Conservation (phyloP, 306 rosid species). For the Glycine tomentella region DNA sequence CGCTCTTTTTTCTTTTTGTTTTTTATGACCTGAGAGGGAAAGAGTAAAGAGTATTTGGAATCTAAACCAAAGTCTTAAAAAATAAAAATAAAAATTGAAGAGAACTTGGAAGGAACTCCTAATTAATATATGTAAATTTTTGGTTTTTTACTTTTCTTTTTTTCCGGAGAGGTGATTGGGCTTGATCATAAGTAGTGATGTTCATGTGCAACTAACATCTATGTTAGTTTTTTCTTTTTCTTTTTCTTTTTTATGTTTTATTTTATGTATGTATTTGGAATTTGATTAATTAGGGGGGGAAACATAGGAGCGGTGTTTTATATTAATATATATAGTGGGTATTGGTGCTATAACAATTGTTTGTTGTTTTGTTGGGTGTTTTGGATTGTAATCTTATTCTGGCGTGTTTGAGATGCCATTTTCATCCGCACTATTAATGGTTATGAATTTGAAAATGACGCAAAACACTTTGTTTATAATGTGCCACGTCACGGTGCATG, state of each 20-base stretch:
- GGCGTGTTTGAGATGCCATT: not conserved
- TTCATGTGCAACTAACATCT: slow-evolving; percentile 48
- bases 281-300: not conserved
- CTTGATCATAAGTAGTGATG: slow-evolving; percentile 37
- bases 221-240: too few species aligned
- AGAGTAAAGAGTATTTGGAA: too few species aligned
- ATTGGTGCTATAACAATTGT: not conserved
- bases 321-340: not conserved
- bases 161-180: slow-evolving; percentile 35
- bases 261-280: slow-evolving; percentile 40
- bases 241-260: slow-evolving; percentile 12
- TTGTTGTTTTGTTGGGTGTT: not conserved
- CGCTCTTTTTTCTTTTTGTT: not conserved
- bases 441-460: not conserved
- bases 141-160: too few species aligned
- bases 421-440: slow-evolving; percentile 18
- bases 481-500: slow-evolving; percentile 1
- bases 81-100: too few species aligned
- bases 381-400: not conserved
- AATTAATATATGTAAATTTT: slow-evolving; percentile 13
- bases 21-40: not conserved
- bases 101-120: too few species aligned
- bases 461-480: not conserved
- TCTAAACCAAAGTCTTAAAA: too few species aligned
- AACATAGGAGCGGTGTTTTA: slow-evolving; percentile 32